Percentiles rank a stretch among this genome's conserved stretches.
These are phyloP conservation scores for Dorcoceras hygrometricum DNA, from an alignment of 257 asterid genomes.

Conservation along the genomic window DNA sequence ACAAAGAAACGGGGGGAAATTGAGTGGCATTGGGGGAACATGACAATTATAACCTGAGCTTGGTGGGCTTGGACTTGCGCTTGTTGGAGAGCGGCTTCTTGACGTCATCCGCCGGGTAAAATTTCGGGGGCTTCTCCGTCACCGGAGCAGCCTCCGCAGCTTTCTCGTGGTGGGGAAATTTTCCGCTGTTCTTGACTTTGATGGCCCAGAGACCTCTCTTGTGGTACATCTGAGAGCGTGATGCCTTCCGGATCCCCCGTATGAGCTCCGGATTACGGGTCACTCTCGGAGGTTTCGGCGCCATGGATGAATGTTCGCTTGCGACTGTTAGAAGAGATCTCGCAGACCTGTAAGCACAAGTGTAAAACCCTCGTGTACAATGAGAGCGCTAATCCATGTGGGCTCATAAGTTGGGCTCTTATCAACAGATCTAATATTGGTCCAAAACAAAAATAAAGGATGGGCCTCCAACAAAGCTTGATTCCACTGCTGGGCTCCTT, in stretches of 20 bases:
- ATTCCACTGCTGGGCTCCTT: no score
- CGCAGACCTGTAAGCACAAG: neutral
- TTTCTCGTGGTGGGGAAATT: conserved; percentile 42
- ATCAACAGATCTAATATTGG: neutral
- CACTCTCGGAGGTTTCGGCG: conserved; percentile 32
- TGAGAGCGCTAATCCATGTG: neutral
- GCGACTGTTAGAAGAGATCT: neutral
- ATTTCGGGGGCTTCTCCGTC: conserved; percentile 43
- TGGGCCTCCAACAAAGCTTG: neutral
- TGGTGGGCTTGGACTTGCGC: conserved; percentile 51
- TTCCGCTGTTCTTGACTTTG: conserved; percentile 49
- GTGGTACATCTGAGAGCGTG: conserved; percentile 47
- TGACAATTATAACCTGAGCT: conserved; percentile 39
- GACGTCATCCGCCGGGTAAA: conserved; percentile 60
- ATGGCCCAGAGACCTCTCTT: conserved; percentile 53
- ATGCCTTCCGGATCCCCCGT: conserved; percentile 36
- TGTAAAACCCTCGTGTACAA: conserved; percentile 14
- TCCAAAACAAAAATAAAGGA: neutral
- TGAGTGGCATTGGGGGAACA: neutral
- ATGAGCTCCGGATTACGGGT: conserved; percentile 48
- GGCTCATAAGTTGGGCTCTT: neutral
- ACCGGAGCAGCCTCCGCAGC: conserved; percentile 27
- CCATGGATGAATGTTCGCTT: conserved; percentile 29
- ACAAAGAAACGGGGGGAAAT: neutral
- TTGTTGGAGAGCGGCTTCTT: conserved; percentile 56